Evolutionary conservation across 306 rosid genomes (phyloP).

Genomic region (Medicago truncatula): DNA sequence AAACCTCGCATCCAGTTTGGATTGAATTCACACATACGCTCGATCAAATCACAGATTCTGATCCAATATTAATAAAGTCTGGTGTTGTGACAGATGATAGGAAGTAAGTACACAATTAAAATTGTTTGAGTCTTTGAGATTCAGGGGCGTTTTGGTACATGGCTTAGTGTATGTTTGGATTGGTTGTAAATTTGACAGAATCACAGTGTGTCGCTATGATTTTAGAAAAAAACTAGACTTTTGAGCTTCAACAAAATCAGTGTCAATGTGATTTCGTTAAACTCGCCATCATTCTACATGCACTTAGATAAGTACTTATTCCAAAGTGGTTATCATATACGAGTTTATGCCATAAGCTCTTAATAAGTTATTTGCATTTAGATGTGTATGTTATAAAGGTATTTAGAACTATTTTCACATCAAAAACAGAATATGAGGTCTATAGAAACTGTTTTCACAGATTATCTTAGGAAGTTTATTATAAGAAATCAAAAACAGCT

Average conservation of each 20-base stretch:
- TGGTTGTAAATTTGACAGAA: too few relatives aligned
- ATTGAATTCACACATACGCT: constrained; percentile 54
- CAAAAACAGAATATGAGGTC: too few relatives aligned
- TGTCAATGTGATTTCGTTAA: not conserved
- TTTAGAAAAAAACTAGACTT: too few relatives aligned
- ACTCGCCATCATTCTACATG: not conserved
- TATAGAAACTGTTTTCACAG: not conserved
- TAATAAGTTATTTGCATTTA: constrained; percentile 1
- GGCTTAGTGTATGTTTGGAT: too few relatives aligned
- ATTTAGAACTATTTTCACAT: not conserved
- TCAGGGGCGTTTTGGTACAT: not conserved
- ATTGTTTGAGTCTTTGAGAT: constrained; percentile 40
- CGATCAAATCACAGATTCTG: constrained; percentile 54
- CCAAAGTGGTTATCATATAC: not conserved
- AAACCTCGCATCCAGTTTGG: constrained; percentile 78
- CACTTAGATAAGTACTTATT: not conserved
- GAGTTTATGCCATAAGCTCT: not conserved
- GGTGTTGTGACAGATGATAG: constrained; percentile 72
- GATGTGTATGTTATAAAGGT: not conserved
- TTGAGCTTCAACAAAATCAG: too few relatives aligned
- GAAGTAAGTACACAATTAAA: constrained; percentile 58
- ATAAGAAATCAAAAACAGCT: not conserved
- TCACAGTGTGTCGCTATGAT: too few relatives aligned
- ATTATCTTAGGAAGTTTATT: too few relatives aligned
- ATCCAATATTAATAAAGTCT: constrained; percentile 54